Base-by-base conservation (phyloP, 2,329 filamentous ascomycete species). In the Coniochaeta prunicola region DNA sequence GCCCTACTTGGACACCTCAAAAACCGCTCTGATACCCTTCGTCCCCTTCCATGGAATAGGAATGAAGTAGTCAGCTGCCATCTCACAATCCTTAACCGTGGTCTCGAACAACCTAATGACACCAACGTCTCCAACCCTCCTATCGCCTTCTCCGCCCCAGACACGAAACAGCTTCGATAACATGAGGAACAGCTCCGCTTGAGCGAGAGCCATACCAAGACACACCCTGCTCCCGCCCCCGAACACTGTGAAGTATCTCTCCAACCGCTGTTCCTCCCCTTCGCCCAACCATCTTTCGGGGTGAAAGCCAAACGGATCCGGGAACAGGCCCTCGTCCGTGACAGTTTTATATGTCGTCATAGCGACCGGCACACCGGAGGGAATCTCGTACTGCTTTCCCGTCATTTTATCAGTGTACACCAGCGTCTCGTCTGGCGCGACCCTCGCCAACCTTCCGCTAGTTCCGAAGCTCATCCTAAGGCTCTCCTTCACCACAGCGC, bases 51-150 rank as follows among this genome's bases (percentile, higher is more conserved):
- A 73, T 21, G 72, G 71, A 17, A 74, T 70, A 8, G 73, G 73
- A 59, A 75, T 70, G 28, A 74, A 74, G 58, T 70, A 74, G 57
- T 75, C 72, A 24, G 70, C 67, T 17, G 71, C 71, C 66, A 73
- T 68, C 63, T 73, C 67, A 34, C 68, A 71, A 58, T 74, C 72
- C 55, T 66, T 64, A 9, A 68, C 63, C 36, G 68, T 68, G 13
- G 71, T 74, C 59, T 75, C 67, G 50, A 69, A 74, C 54, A 75
- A 68, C 58, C 65, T 70, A 12, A 74, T 59, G 8, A 66, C 65
- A 2, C 73, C 73, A 9, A 71, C 61, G 54, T 74, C 72, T 24
- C 69, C 72, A 5, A 62, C 58, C 31, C 71, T 64, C 19, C 66
- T 56, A 50, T 74, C 73, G 26, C 53, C 53, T 31, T 36, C 30